Evolutionary conservation across 2,329 filamentous ascomycete genomes (phyloP), one percentile per base, ranked within the genome.

Genomic region (Paecilomyces formosus): DNA sequence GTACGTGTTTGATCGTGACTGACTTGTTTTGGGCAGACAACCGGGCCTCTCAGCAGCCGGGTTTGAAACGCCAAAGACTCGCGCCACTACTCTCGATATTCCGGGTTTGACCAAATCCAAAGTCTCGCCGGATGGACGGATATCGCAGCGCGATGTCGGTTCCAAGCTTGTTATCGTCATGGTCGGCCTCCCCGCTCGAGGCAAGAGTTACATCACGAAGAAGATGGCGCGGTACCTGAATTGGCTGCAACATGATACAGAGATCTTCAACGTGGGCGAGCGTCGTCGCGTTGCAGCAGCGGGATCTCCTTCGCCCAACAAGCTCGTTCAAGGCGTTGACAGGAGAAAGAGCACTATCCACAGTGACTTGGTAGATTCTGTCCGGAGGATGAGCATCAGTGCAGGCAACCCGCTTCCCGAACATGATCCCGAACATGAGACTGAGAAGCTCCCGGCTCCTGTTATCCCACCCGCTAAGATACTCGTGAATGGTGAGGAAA

Each of bases 201-300:
- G 94, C 71, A 99, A 99, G 78, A 97, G 92, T 57, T 99, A 99
- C 76, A 96, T 99, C 68, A 97, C 94, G 61, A 97, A 97, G 81
- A 99, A 99, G 78, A 84, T 99, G 62, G 89, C 94, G 60, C 85
- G 94, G 61, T 99, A 97, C 72, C 79, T 99, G 55, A 93, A 95
- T 55, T 99, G 94, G 94, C 86, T 97, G 69, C 94, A 99, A 71
- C 93, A 99, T 75, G 90, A 96, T 69, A 94, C 92, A 12, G 85
- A 83, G 65, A 97, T 99, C 66, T 99, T 99, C 84, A 99, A 99
- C 68, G 94, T 99, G 39, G 94, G 94, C 61, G 93, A 96, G 74
- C 84, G 92, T 69, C 84, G 94, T 67, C 88, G 94, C 66, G 85
- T 92, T 55, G 90, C 88, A 18, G 88, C 81, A 28, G 78, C 88